phyloP scores from a whole-genome alignment of 148 eudicot species.

The Limonium bicolor region DNA sequence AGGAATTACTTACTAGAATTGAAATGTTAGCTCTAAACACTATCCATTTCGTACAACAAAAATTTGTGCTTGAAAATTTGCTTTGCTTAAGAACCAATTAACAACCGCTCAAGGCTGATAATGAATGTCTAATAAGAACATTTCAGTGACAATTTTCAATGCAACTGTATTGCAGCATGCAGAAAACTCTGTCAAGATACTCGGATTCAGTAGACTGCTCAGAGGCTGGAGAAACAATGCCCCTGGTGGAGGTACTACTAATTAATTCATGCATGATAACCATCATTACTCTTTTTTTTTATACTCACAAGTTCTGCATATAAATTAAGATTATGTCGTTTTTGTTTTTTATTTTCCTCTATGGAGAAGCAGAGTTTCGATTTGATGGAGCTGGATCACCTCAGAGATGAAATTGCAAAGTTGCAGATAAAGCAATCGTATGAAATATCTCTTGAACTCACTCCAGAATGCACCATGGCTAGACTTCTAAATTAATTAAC shows the following conservation, averaged over 20 bases:
- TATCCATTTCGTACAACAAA: too few relatives aligned
- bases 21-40: too few relatives aligned
- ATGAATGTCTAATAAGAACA: too few relatives aligned
- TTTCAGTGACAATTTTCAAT: too few relatives aligned
- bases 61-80: too few relatives aligned
- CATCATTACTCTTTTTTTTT: not conserved
- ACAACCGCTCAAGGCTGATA: too few relatives aligned
- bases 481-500: not conserved
- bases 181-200: conserved; percentile 38
- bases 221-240: conserved; percentile 15
- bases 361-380: conserved; percentile 19
- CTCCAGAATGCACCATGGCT: not conserved
- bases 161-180: conserved; percentile 56
- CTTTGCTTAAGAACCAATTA: too few relatives aligned
- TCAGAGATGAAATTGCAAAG: conserved; percentile 31
- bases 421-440: conserved; percentile 43
- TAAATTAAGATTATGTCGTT: not conserved
- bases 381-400: conserved; percentile 27
- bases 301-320: not conserved
- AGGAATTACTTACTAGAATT: too few relatives aligned
- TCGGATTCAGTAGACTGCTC: conserved; percentile 15
- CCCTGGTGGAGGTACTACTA: conserved; percentile 22
- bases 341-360: not conserved
- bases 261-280: not conserved
- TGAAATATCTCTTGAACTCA: not conserved